Base-by-base conservation (phyloP, 371 early-diverging fungal genomes). In the Spraguea lophii region DNA sequence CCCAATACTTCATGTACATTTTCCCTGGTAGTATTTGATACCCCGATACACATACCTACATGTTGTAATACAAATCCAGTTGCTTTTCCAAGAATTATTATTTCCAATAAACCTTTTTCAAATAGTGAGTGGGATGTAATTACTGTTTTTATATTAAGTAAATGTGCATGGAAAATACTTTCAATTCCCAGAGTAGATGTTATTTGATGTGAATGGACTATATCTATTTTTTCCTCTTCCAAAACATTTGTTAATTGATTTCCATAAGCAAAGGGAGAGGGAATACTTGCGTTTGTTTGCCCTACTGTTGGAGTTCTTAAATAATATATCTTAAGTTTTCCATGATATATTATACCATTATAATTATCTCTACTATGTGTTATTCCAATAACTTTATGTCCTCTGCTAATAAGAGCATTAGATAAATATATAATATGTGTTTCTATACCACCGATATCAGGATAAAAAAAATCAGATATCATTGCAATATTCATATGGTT, bases 61-160 rank as follows among this genome's bases (percentile, higher is more conserved):
- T 90, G 88, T 36, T 83, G 82, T 10, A 92, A 67, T 1, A 88
- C 81, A 57, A 90, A 87, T 54, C 88, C 87, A 12, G 88, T 71
- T 39, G 89, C 69, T 69, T 88, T 88, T 75, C 92, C 88, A 36
- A 84, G 85, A 30, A 89, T 62, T 45, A 93, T 88, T 42, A 82
- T 80, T 51, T 83, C 79, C 1, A 85, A 78, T 56, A 90, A 86
- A 9, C 84, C 85, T 65, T 88, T 87, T 30, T 92, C 91, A 72
- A 93, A 84, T 32, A 98, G 70, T 12, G 93, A 92, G 66, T 98
- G 98, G 61, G 94, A 94, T 0, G 98, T 98, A 63, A 98, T 88
- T 25, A 83, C 83, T 0, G 88, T 80, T 37, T 80, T 80, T 15
- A 94, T 71, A 0, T 89, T 88, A 82, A 94, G 82, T 0, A 89